A percentile compares a stretch with the other conserved stretches of the same genome.
Conservation (phyloP, 805 yeast genomes). For the Yamadazyma kitorensis region DNA sequence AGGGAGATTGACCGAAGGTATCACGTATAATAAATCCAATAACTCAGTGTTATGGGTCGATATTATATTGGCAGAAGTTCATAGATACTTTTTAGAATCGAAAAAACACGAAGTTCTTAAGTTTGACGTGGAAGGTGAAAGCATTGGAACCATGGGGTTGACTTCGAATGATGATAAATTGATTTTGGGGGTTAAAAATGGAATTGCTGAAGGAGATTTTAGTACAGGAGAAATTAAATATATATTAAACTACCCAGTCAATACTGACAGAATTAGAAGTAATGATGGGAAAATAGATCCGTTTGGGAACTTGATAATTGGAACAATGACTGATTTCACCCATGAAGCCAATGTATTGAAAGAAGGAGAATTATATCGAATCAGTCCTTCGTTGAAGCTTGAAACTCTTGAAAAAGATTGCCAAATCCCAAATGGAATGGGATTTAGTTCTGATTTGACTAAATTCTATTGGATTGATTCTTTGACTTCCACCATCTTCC, state of each 20-base stretch:
- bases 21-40: conserved; percentile 58
- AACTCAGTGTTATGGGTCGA: conserved; percentile 50
- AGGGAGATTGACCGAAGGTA: conserved; percentile 62
- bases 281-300: conserved; percentile 85
- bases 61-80: conserved; percentile 38
- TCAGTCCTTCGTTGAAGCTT: conserved; percentile 29
- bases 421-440: conserved; percentile 66
- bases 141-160: conserved; percentile 72
- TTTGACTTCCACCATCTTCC: conserved; percentile 31
- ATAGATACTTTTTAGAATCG: conserved; percentile 25
- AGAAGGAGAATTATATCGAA: conserved; percentile 50
- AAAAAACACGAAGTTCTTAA: conserved; percentile 35
- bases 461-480: conserved; percentile 42
- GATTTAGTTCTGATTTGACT: conserved; percentile 28
- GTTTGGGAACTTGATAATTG: conserved; percentile 74
- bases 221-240: conserved; percentile 29
- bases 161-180: conserved; percentile 54
- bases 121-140: conserved; percentile 33
- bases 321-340: conserved; percentile 66
- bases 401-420: conserved; percentile 33
- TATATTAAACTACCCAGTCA: conserved; percentile 38
- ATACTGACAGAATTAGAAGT: conserved; percentile 39
- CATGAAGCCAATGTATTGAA: conserved; percentile 18
- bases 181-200: conserved; percentile 61
- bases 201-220: conserved; percentile 58